Conservation (phyloP, 2,329 filamentous ascomycete species). For the Fonsecaea pugnacius region DNA sequence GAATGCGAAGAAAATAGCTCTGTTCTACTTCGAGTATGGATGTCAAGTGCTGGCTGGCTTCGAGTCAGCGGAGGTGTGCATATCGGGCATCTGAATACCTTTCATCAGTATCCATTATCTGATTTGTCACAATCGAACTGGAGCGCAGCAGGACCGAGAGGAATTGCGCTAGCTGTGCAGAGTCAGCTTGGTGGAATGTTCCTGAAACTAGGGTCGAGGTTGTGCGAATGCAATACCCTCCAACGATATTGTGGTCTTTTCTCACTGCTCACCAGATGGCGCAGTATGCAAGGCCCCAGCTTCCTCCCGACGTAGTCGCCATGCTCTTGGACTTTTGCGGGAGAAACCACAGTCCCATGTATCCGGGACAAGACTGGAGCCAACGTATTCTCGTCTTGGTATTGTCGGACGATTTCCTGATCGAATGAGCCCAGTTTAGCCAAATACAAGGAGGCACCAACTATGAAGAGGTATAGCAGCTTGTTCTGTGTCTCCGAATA, state of each 20-base stretch:
- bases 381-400: constrained; percentile 16
- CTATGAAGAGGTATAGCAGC: constrained; percentile 33
- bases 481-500: constrained; percentile 28
- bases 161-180: constrained; percentile 20
- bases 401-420: constrained; percentile 23
- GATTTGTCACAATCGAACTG: constrained; percentile 3
- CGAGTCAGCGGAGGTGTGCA: constrained; percentile 10
- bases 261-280: constrained; percentile 18
- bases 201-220: background rate
- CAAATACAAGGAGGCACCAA: background rate
- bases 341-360: constrained; percentile 5
- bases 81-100: constrained; percentile 9
- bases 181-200: constrained; percentile 1
- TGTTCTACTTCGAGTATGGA: constrained; percentile 17
- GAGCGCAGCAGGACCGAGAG: constrained; percentile 21
- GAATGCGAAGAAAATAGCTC: constrained; percentile 26
- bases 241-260: constrained; percentile 19
- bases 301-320: constrained; percentile 21
- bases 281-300: constrained; percentile 18
- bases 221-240: constrained; percentile 11
- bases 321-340: constrained; percentile 4
- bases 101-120: constrained; percentile 6
- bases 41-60: constrained; percentile 11
- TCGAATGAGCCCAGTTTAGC: background rate
- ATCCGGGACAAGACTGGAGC: constrained; percentile 10